phyloP scores from a whole-genome alignment of 2,329 filamentous ascomycete species.

The Aspergillus sp. region DNA sequence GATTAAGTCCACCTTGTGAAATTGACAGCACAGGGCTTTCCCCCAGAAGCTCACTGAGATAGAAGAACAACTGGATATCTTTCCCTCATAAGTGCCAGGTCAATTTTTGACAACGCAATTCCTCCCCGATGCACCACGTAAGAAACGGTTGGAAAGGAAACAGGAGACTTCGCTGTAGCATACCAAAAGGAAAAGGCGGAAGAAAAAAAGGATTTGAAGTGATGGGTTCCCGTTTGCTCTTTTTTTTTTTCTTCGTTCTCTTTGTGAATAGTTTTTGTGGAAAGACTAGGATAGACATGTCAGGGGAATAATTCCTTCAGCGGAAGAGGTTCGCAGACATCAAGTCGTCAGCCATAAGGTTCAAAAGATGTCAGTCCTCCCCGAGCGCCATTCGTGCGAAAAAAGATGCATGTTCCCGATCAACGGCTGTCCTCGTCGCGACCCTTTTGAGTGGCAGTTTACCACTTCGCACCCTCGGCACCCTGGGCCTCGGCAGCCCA shows the following conservation, averaged over 20 bases:
- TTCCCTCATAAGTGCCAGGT: constrained; percentile 96
- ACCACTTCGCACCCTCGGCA: constrained; percentile 38
- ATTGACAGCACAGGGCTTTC: constrained; percentile 93
- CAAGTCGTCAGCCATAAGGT: constrained; percentile 3
- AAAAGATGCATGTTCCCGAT: constrained; percentile 25
- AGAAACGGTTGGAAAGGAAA: constrained; percentile 25
- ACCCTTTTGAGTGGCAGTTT: constrained; percentile 23
- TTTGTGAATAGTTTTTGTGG: constrained; percentile 27
- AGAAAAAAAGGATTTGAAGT: constrained; percentile 25
- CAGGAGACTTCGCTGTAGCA: constrained; percentile 18
- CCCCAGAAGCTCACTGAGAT: constrained; percentile 57
- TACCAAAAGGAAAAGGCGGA: constrained; percentile 27
- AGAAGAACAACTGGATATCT: constrained; percentile 71
- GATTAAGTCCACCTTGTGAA: constrained; percentile 81
- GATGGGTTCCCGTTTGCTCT: constrained; percentile 28
- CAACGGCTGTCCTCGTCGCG: constrained; percentile 29
- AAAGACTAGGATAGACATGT: constrained; percentile 41
- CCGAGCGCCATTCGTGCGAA: constrained; percentile 20
- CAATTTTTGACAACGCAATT: constrained; percentile 52
- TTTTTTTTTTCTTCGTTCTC: constrained; percentile 33
- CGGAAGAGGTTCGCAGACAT: constrained; percentile 3
- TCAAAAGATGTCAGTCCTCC: constrained; percentile 13
- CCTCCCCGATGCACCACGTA: constrained; percentile 30
- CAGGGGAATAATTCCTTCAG: constrained; percentile 28
- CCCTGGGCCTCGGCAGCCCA: constrained; percentile 39